Evolutionary conservation across 1,284 basidiomycete species (phyloP).

Genomic region (Heterobasidion parviporum): DNA sequence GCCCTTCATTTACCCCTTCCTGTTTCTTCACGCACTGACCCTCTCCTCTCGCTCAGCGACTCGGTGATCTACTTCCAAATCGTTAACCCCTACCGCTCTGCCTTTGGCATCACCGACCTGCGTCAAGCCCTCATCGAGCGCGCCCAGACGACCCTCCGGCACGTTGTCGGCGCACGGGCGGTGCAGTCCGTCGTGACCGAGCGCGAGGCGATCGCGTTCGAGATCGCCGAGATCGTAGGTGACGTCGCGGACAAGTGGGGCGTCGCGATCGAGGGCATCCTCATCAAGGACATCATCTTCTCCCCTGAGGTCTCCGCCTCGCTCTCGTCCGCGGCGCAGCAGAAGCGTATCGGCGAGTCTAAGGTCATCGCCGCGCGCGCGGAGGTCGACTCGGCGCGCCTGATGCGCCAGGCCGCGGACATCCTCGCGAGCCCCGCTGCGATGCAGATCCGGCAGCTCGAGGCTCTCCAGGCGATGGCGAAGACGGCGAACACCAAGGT

Average conservation of each 20-base stretch:
- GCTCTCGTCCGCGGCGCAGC: conserved; percentile 88
- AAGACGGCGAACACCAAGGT: conserved; percentile 81
- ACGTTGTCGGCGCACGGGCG: conserved; percentile 87
- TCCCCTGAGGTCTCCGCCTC: conserved; percentile 86
- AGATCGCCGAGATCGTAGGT: conserved; percentile 91
- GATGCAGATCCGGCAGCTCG: conserved; percentile 95
- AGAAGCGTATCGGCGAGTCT: conserved; percentile 91
- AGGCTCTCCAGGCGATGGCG: conserved; percentile 71
- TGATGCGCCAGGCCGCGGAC: conserved; percentile 92
- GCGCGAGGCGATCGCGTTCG: conserved; percentile 92
- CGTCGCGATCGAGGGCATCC: conserved; percentile 89
- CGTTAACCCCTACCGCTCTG: conserved; percentile 80
- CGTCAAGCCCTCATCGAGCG: conserved; percentile 85
- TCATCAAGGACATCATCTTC: conserved; percentile 94
- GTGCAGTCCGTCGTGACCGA: conserved; percentile 85
- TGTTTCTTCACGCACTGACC: background rate
- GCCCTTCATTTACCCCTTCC: conserved; percentile 12
- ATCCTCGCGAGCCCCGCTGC: conserved; percentile 90
- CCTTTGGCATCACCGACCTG: conserved; percentile 88
- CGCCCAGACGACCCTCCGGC: conserved; percentile 91
- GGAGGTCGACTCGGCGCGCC: conserved; percentile 88
- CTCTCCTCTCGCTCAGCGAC: conserved; percentile 41
- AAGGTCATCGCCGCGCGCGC: conserved; percentile 96
- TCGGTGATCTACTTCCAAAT: conserved; percentile 91
- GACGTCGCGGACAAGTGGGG: conserved; percentile 90